Evolutionary conservation across 257 asterid species (phyloP).

Genomic region (Solanum sejunctum): DNA sequence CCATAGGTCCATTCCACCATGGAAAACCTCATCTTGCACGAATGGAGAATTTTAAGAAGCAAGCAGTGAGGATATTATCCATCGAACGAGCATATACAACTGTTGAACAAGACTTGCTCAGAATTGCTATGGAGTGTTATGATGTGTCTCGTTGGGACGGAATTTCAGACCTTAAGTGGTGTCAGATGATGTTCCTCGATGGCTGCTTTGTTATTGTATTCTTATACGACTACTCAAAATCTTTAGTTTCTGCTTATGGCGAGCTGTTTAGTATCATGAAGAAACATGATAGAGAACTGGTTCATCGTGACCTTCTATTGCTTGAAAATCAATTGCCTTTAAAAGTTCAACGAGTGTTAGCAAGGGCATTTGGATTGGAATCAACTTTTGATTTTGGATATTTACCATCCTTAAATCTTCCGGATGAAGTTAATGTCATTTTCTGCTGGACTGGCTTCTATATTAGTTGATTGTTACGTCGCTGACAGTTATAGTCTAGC

Average conservation of each 20-base stretch:
- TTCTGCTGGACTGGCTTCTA: background rate
- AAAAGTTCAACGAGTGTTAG: background rate
- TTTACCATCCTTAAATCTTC: too few relatives aligned
- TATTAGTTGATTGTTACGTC: too few relatives aligned
- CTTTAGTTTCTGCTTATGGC: accelerated
- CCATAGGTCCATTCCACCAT: background rate
- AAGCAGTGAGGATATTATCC: background rate
- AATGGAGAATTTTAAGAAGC: background rate
- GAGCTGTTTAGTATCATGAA: background rate
- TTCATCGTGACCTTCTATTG: background rate
- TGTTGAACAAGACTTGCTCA: background rate
- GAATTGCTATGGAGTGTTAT: background rate
- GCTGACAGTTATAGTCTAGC: too few relatives aligned
- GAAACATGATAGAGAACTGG: background rate
- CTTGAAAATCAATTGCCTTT: background rate
- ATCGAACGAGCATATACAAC: background rate
- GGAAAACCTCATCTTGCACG: background rate
- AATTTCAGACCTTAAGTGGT: background rate
- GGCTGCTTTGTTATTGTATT: background rate
- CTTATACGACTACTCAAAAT: background rate
- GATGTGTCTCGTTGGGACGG: background rate
- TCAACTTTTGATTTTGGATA: too few relatives aligned
- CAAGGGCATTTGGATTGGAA: background rate
- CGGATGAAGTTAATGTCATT: too few relatives aligned
- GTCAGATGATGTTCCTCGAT: background rate